Evolutionary conservation across 2,329 filamentous ascomycete genomes (phyloP).

Genomic region (Ophiocordyceps camponoti-rufipedis): DNA sequence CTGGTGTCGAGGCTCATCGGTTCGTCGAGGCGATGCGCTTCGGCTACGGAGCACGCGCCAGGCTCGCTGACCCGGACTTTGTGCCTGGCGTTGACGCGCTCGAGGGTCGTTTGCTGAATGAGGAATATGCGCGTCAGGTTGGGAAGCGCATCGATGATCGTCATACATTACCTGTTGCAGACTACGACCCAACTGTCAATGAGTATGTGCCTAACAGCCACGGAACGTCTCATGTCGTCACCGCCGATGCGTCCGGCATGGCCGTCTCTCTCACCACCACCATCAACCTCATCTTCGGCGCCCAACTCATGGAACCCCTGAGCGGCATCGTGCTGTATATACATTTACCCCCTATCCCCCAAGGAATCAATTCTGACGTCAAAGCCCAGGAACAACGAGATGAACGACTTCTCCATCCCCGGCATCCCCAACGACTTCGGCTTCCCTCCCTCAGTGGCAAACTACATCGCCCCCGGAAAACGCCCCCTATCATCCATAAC

Average conservation of each 20-base stretch:
- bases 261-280: slow-evolving; percentile 73
- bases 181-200: slow-evolving; percentile 51
- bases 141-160: slow-evolving; percentile 52
- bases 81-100: slow-evolving; percentile 43
- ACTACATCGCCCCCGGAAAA: slow-evolving; percentile 68
- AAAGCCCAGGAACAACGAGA: slow-evolving; percentile 34
- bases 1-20: slow-evolving; percentile 59
- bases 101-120: slow-evolving; percentile 49
- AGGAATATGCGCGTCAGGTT: slow-evolving; percentile 37
- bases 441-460: slow-evolving; percentile 60
- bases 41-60: slow-evolving; percentile 62
- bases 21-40: slow-evolving; percentile 82
- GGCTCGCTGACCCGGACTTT: slow-evolving; percentile 68
- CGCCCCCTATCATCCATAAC: slow-evolving; percentile 70
- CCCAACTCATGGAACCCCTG: slow-evolving; percentile 57
- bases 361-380: background rate
- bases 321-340: slow-evolving; percentile 59
- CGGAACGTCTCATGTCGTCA: slow-evolving; percentile 56
- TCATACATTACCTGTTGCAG: slow-evolving; percentile 50
- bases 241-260: slow-evolving; percentile 55
- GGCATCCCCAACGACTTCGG: slow-evolving; percentile 63
- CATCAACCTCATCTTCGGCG: slow-evolving; percentile 74
- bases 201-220: slow-evolving; percentile 48
- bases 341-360: slow-evolving; percentile 6
- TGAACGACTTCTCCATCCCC: slow-evolving; percentile 77